Conservation (phyloP, 345 rosid genomes). For the Gossypium anomalum region DNA sequence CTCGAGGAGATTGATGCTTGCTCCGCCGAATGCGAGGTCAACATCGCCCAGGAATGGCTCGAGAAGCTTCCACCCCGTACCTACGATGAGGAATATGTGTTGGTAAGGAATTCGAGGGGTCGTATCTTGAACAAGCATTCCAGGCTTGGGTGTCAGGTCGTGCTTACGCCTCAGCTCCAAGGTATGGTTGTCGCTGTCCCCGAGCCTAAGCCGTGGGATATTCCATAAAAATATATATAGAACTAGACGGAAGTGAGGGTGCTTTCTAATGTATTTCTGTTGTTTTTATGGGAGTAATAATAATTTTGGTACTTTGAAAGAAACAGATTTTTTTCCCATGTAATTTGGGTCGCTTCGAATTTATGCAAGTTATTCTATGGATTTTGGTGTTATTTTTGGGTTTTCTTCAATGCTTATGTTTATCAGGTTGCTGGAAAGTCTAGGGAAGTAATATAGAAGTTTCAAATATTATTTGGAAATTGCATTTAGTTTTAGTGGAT, state of each 20-base stretch:
- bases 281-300: conserved; percentile 11
- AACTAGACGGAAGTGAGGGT: neutral
- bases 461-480: neutral
- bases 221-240: conserved; percentile 39
- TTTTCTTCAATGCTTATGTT: neutral
- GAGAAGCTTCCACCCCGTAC: conserved; percentile 78
- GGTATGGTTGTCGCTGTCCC: conserved; percentile 99
- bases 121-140: conserved; percentile 88
- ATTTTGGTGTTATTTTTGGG: neutral
- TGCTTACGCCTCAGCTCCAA: conserved; percentile 66
- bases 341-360: conserved; percentile 1
- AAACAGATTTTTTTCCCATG: neutral
- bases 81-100: conserved; percentile 93
- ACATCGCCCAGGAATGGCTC: conserved; percentile 94
- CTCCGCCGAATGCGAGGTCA: conserved; percentile 97
- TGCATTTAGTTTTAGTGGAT: neutral
- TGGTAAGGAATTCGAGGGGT: conserved; percentile 73
- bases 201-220: conserved; percentile 98
- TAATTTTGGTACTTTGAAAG: conserved; percentile 8
- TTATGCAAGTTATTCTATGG: conserved; percentile 3
- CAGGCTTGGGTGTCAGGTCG: conserved; percentile 86
- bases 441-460: neutral
- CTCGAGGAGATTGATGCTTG: conserved; percentile 96
- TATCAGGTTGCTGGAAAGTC: neutral
- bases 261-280: conserved; percentile 8